phyloP scores from a whole-genome alignment of 192 early-diverging fungal species.

The Kickxella alabastrina region DNA sequence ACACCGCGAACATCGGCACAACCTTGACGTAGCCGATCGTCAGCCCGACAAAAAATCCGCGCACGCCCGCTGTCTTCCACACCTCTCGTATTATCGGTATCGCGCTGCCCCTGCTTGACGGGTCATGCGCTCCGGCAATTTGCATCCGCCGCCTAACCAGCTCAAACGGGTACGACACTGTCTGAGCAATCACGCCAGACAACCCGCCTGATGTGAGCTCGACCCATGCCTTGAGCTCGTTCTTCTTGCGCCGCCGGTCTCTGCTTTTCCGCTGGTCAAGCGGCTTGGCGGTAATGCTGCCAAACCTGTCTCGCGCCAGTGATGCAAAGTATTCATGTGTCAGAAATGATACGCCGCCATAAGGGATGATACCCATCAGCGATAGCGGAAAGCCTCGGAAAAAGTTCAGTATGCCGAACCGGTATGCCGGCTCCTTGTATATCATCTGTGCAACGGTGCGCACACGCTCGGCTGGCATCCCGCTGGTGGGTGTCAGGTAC shows the following conservation, averaged over 20 bases:
- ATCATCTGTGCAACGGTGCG: constrained; percentile 54
- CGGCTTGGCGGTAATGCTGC: constrained; percentile 30
- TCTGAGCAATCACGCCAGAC: constrained; percentile 82
- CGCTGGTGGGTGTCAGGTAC: constrained; percentile 51
- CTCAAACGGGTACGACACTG: constrained; percentile 88
- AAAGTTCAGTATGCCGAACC: constrained; percentile 68
- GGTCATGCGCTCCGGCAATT: constrained; percentile 63
- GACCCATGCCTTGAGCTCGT: constrained; percentile 68
- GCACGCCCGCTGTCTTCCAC: constrained; percentile 61
- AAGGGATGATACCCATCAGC: constrained; percentile 90
- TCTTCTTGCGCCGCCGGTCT: constrained; percentile 45
- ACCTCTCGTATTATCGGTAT: constrained; percentile 61
- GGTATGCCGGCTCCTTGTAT: constrained; percentile 69
- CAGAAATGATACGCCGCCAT: constrained; percentile 93
- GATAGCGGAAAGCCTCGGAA: constrained; percentile 91
- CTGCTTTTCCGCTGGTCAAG: constrained; percentile 1
- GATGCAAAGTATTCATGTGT: constrained; percentile 74
- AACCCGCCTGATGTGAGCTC: constrained; percentile 77
- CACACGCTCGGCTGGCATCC: constrained; percentile 54
- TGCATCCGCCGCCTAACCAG: constrained; percentile 85
- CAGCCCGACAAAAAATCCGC: constrained; percentile 95
- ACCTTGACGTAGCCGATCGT: constrained; percentile 97
- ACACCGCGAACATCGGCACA: constrained; percentile 85
- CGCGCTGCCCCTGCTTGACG: constrained; percentile 53
- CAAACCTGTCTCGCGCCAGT: constrained; percentile 54